Percentiles rank a stretch among this genome's conserved stretches.
Conservation (phyloP, 1,284 basidiomycete genomes). For the Xanthoconium separans region DNA sequence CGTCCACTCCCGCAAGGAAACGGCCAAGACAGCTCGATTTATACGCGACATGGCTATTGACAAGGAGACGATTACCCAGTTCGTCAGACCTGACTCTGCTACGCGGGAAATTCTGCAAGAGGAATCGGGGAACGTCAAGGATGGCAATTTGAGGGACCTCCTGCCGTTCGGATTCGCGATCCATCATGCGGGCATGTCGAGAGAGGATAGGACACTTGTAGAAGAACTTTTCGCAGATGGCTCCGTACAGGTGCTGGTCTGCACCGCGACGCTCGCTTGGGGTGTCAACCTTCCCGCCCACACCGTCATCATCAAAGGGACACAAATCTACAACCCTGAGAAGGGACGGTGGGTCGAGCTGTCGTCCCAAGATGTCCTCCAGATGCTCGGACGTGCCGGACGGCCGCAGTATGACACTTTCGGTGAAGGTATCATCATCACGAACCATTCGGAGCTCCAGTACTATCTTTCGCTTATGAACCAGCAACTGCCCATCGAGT, state of each 20-base stretch:
- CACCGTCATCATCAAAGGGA: constrained; percentile 99
- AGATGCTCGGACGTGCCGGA: constrained; percentile 98
- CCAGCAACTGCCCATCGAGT: constrained; percentile 96
- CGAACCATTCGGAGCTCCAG: constrained; percentile 95
- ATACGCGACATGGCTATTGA: constrained; percentile 95
- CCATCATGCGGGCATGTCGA: constrained; percentile 99
- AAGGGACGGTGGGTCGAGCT: constrained; percentile 98
- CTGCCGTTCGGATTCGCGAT: constrained; percentile 97
- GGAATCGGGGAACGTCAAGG: constrained; percentile 84
- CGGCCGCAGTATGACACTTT: constrained; percentile 97
- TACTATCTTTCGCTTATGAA: constrained; percentile 95
- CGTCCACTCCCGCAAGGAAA: constrained; percentile 94
- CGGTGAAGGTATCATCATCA: constrained; percentile 99
- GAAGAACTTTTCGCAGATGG: constrained; percentile 96
- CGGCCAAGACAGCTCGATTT: constrained; percentile 95
- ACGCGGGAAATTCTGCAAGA: constrained; percentile 85
- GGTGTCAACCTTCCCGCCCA: constrained; percentile 99
- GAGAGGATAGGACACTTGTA: constrained; percentile 89
- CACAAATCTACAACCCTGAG: constrained; percentile 98
- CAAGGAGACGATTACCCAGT: constrained; percentile 93
- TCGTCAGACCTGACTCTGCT: constrained; percentile 89
- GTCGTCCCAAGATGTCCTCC: constrained; percentile 94
- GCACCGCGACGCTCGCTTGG: constrained; percentile 98
- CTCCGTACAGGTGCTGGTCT: constrained; percentile 92
- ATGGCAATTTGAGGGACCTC: constrained; percentile 84